Conservation (phyloP, 257 asterid species). For the Solanum appendiculatum region DNA sequence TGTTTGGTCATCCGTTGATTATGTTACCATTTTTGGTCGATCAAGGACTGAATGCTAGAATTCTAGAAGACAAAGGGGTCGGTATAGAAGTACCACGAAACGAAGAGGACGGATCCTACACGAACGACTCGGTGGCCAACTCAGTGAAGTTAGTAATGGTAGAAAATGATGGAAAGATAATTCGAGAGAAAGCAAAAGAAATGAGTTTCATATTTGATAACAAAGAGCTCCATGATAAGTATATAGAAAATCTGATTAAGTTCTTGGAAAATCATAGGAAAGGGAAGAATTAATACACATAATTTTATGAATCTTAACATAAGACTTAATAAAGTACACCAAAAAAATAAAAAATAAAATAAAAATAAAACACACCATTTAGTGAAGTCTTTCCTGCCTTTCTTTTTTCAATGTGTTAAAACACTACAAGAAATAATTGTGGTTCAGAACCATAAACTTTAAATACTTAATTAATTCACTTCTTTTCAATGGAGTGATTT, state of each 20-base stretch:
- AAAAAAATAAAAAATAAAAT: no score
- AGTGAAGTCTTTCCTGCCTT: no score
- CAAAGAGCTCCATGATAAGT: background rate
- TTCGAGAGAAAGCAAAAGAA: constrained; percentile 42
- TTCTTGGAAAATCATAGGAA: background rate
- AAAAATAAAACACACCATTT: background rate
- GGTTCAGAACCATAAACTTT: background rate
- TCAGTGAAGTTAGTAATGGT: constrained; percentile 38
- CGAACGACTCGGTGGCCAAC: constrained; percentile 40
- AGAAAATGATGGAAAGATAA: constrained; percentile 33
- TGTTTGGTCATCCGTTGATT: constrained; percentile 51
- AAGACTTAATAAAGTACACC: background rate
- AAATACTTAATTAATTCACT: background rate
- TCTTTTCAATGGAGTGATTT: background rate
- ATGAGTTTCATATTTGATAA: constrained; percentile 36
- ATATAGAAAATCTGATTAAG: background rate
- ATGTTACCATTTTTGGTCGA: constrained; percentile 73
- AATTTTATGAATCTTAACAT: background rate
- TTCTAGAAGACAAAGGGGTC: constrained; percentile 43
- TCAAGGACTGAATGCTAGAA: constrained; percentile 71
- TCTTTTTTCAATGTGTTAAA: no score
- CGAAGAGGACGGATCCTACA: constrained; percentile 43
- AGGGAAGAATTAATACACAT: background rate
- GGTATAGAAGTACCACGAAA: constrained; percentile 61
- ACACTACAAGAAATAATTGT: background rate